These are phyloP conservation scores for Eucalyptus dawsonii DNA, from an alignment of 345 rosid genomes.

Conservation along the genomic window DNA sequence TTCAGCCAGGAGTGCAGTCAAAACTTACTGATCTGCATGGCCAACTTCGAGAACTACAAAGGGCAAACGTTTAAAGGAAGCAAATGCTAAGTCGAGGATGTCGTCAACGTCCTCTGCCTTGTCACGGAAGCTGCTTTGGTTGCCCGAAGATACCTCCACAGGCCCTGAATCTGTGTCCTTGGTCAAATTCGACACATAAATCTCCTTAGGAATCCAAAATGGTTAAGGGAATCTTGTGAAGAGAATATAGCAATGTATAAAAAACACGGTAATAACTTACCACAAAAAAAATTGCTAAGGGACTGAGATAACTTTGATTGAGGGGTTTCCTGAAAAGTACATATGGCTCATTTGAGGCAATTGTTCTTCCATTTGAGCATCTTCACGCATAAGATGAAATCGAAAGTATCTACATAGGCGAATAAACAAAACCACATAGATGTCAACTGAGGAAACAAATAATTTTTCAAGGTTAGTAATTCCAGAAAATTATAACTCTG, in stretches of 20 bases:
- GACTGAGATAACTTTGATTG: background rate
- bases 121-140: slow-evolving; percentile 83
- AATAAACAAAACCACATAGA: background rate
- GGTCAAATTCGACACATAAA: background rate
- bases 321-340: background rate
- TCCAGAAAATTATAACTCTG: background rate
- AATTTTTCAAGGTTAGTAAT: background rate
- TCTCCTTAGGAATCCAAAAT: background rate
- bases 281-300: background rate
- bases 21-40: slow-evolving; percentile 50
- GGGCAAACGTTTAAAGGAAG: slow-evolving; percentile 53
- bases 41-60: slow-evolving; percentile 16
- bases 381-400: background rate
- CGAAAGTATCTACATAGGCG: fast-evolving
- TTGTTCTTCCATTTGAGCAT: background rate
- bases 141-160: slow-evolving; percentile 62
- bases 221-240: background rate
- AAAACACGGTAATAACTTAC: background rate
- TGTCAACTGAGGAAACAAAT: background rate
- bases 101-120: slow-evolving; percentile 5
- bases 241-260: background rate
- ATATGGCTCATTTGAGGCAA: background rate
- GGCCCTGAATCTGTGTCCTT: slow-evolving; percentile 20
- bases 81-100: slow-evolving; percentile 22
- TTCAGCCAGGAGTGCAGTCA: slow-evolving; percentile 78